Evolutionary conservation across 23 red algal genomes (phyloP).

Genomic region (Chondrus crispus): DNA sequence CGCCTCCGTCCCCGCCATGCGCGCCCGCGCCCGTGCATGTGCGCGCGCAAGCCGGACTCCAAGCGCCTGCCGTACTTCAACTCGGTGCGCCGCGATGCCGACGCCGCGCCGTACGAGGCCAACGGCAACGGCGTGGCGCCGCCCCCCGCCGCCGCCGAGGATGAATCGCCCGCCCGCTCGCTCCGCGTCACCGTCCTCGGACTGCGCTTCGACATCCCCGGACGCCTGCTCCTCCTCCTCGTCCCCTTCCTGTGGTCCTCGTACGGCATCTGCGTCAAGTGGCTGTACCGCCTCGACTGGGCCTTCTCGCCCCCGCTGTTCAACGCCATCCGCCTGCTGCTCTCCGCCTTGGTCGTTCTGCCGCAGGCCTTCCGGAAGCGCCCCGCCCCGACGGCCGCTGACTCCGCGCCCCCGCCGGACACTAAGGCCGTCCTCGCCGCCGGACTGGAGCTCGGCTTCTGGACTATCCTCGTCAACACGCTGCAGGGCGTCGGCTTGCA

Average conservation of each 20-base stretch:
- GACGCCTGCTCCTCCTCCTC: slow-evolving; percentile 11
- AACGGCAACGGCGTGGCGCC: background rate
- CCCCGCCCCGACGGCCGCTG: background rate
- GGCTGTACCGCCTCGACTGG: slow-evolving; percentile 24
- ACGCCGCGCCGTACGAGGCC: background rate
- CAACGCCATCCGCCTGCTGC: slow-evolving; percentile 29
- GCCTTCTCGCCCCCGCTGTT: slow-evolving; percentile 29
- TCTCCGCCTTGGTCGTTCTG: background rate
- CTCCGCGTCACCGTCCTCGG: slow-evolving; percentile 18
- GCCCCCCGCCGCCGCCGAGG: background rate
- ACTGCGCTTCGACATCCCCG: slow-evolving; percentile 3
- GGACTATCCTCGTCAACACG: slow-evolving; percentile 70
- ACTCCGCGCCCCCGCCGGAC: background rate
- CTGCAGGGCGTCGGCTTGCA: slow-evolving; percentile 64
- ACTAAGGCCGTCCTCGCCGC: slow-evolving; percentile 1
- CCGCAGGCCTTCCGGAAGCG: background rate
- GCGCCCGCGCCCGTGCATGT: no score
- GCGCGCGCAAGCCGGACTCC: background rate
- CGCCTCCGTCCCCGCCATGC: no score
- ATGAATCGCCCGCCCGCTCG: background rate
- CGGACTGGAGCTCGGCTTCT: slow-evolving; percentile 83
- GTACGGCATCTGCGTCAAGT: slow-evolving; percentile 39
- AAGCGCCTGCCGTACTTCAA: background rate
- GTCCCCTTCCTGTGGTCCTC: slow-evolving; percentile 30
- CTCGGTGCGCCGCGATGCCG: background rate